Percentiles rank a stretch among this genome's conserved stretches.
Evolutionary conservation across 257 asterid species (phyloP).

Genomic region (Ophiorrhiza pumila): DNA sequence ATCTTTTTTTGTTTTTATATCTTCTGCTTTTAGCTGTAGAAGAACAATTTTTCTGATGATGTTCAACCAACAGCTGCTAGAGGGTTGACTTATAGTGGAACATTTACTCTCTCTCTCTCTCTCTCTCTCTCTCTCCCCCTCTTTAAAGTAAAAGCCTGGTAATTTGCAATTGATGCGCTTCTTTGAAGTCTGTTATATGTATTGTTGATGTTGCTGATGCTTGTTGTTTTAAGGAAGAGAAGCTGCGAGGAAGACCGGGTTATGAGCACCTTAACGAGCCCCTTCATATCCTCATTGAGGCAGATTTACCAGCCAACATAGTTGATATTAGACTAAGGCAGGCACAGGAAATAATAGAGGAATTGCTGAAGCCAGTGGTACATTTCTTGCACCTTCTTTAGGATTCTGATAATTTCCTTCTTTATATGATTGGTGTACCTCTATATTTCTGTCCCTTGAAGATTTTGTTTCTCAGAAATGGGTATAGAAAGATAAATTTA

Average conservation of each 20-base stretch:
- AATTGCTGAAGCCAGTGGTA: slow-evolving; percentile 95
- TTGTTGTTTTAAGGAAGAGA: slow-evolving; percentile 67
- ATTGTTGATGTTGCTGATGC: slow-evolving; percentile 7
- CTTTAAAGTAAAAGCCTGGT: not conserved
- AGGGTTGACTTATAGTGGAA: too few species aligned
- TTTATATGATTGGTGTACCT: not conserved
- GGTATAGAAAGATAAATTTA: not conserved
- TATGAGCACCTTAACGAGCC: slow-evolving; percentile 93
- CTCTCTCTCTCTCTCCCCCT: too few species aligned
- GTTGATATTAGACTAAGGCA: slow-evolving; percentile 79
- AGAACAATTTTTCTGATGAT: not conserved
- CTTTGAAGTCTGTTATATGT: not conserved
- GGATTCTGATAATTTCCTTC: not conserved
- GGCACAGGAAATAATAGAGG: slow-evolving; percentile 87
- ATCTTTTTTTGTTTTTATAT: not conserved
- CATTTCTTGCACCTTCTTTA: not conserved
- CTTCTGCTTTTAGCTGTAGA: not conserved
- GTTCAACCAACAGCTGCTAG: not conserved
- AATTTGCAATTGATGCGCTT: not conserved
- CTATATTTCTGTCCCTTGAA: not conserved
- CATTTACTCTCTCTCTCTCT: too few species aligned
- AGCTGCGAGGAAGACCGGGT: slow-evolving; percentile 85
- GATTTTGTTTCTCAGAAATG: not conserved
- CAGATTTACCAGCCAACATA: slow-evolving; percentile 80
- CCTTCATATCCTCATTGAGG: slow-evolving; percentile 87